Evolutionary conservation across 139 green algal species (phyloP), one percentile per base, ranked within the genome.

Genomic region (Medakamo hakoo): DNA sequence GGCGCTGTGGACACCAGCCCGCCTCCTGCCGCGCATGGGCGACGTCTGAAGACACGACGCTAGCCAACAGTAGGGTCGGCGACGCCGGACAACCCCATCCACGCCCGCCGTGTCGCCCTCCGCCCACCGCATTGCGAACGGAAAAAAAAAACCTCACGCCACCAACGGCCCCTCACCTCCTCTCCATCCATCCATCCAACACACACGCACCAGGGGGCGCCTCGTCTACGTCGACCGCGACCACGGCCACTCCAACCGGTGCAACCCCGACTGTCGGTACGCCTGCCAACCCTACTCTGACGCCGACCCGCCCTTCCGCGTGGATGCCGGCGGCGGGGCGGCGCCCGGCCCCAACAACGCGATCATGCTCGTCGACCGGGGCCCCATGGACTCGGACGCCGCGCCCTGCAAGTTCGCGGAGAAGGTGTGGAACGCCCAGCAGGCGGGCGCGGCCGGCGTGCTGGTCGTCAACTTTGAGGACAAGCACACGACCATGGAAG

Each of bases 361-460:
- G 19, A 83, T 91, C 76, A 84, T 91, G 80, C 59, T 91, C 58
- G 60, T 68, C 19, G 68, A 73, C 56, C 30, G 68, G 1, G 68
- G 68, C 18, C 68, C 68, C 30, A 63, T 31, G 27, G 27, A 59
- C 0, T 20, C 63, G 55, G 69, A 27, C 9, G 18, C 48, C n/a
- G 18, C 28, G 3, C 66, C 84, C 48, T 95, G 88, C 78, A 88
- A 86, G 60, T 96, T 96, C 74, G 75, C 87, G 28, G 62, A 84
- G 49, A 96, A 96, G 76, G 84, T 87, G 21, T 95, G 73, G 63
- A 76, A 95, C 61, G 87, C 84, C 25, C 89, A 96, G 77, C 20
- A 74, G 40, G 82, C 85, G 16, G 89, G 89, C 1, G 89, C 89
- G 3, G 74, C 82, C 55, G 89, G 84, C 58, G 82, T 85, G 19